These are phyloP conservation scores for Coemansia sp. DNA, from an alignment of 192 early-diverging fungal species.

Conservation along the genomic window DNA sequence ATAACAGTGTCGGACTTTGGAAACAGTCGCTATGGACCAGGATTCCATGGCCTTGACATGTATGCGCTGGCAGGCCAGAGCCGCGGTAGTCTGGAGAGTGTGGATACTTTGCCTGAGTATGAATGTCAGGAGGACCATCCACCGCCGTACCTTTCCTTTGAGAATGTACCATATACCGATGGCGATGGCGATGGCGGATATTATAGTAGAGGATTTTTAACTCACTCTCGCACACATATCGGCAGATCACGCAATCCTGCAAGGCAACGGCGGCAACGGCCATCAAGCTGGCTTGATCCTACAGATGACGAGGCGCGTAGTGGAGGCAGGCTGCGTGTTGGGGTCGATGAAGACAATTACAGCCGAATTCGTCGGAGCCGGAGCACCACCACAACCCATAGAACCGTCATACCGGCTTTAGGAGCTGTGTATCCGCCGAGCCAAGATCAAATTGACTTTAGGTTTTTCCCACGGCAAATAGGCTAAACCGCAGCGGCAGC, in stretches of 20 bases:
- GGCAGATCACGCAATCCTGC: not conserved
- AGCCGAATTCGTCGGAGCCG: not conserved
- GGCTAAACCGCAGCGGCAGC: not conserved
- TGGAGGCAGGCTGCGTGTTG: not conserved
- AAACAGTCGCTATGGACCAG: conserved; percentile 28
- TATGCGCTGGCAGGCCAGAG: conserved; percentile 10
- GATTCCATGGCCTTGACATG: conserved; percentile 2
- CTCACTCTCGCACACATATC: not conserved
- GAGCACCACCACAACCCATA: not conserved
- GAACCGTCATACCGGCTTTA: not conserved
- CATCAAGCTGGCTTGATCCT: not conserved
- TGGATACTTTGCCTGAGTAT: conserved; percentile 50
- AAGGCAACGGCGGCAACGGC: not conserved
- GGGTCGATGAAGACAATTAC: not conserved
- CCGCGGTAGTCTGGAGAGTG: conserved; percentile 22
- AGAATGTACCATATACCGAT: conserved; percentile 1
- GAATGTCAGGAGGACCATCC: conserved; percentile 25
- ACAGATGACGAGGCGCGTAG: not conserved
- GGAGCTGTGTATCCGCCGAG: not conserved
- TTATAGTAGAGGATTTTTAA: too few relatives aligned
- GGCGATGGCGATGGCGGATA: not conserved
- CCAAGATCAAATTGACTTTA: conserved; percentile 3
- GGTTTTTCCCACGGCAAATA: not conserved
- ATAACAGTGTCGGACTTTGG: conserved; percentile 45
- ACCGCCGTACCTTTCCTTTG: conserved; percentile 28